Percentiles rank a stretch among this genome's conserved stretches.
Evolutionary conservation across 177 flowering plant genomes (phyloP).

Genomic region (Telopea speciosissima): DNA sequence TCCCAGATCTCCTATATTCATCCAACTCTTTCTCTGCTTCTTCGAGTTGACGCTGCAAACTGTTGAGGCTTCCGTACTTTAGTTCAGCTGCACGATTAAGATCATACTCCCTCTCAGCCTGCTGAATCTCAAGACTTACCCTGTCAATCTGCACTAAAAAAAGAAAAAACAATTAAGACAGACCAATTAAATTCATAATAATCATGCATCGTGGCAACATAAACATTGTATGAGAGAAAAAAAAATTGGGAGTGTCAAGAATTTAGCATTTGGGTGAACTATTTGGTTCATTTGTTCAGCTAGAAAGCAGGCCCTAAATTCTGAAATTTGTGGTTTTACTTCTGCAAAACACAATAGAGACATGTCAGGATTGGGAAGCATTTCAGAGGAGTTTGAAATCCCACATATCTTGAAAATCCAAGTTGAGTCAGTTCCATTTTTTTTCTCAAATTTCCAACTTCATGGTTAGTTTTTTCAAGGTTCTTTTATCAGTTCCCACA

Average conservation of each 20-base stretch:
- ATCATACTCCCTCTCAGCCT: constrained; percentile 92
- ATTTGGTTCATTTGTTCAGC: background rate
- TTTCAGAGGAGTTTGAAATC: background rate
- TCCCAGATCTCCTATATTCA: constrained; percentile 80
- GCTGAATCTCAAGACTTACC: constrained; percentile 92
- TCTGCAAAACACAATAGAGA: background rate
- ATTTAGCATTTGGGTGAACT: background rate
- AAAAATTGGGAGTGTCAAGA: background rate
- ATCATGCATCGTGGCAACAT: background rate
- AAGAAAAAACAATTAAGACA: background rate
- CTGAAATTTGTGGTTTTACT: background rate
- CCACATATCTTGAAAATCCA: background rate
- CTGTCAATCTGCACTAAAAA: constrained; percentile 70
- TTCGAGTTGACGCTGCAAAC: constrained; percentile 80
- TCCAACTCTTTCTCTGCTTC: constrained; percentile 72
- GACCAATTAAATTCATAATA: background rate
- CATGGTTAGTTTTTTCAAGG: background rate
- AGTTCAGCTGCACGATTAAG: constrained; percentile 97
- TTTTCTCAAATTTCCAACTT: no score
- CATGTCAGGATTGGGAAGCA: background rate
- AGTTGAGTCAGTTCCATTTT: no score
- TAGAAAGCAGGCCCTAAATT: background rate
- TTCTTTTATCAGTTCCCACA: background rate
- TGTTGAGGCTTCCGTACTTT: constrained; percentile 81
- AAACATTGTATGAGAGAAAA: background rate